Evolutionary conservation across 1,284 basidiomycete species (phyloP).

Genomic region (Irpex sp.): DNA sequence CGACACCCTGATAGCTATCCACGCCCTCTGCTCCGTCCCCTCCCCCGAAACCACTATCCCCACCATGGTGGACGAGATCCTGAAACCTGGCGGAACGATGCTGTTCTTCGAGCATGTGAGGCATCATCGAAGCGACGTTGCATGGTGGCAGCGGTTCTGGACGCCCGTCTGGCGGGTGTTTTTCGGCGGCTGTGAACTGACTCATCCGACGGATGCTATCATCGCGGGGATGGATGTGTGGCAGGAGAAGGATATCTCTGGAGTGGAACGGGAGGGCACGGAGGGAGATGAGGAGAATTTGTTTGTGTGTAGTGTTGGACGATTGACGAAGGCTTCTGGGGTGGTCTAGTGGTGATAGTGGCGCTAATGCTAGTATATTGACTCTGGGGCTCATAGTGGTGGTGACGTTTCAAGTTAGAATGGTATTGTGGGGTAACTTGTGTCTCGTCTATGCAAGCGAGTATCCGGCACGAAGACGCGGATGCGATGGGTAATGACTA

Average conservation of each 20-base stretch:
- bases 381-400: not conserved
- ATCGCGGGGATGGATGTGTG: slow-evolving; percentile 41
- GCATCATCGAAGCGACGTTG: slow-evolving; percentile 44
- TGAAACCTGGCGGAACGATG: slow-evolving; percentile 55
- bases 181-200: slow-evolving; percentile 60
- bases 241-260: slow-evolving; percentile 32
- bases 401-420: not conserved
- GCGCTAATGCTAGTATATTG: not conserved
- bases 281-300: slow-evolving; percentile 42
- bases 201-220: slow-evolving; percentile 54
- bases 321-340: not conserved
- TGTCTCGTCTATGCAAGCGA: no score
- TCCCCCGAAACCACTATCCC: slow-evolving; percentile 40
- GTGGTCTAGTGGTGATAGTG: not conserved
- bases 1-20: slow-evolving; percentile 56
- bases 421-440: no score
- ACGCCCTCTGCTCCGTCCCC: slow-evolving; percentile 61
- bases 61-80: slow-evolving; percentile 40
- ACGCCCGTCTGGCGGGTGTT: slow-evolving; percentile 55
- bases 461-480: no score
- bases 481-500: no score
- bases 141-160: slow-evolving; percentile 69
- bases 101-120: slow-evolving; percentile 66
- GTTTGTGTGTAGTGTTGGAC: slow-evolving; percentile 30
- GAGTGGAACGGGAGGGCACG: slow-evolving; percentile 37